Evolutionary conservation across 163 green algal genomes (phyloP).

Genomic region (Chloroidium sp.): DNA sequence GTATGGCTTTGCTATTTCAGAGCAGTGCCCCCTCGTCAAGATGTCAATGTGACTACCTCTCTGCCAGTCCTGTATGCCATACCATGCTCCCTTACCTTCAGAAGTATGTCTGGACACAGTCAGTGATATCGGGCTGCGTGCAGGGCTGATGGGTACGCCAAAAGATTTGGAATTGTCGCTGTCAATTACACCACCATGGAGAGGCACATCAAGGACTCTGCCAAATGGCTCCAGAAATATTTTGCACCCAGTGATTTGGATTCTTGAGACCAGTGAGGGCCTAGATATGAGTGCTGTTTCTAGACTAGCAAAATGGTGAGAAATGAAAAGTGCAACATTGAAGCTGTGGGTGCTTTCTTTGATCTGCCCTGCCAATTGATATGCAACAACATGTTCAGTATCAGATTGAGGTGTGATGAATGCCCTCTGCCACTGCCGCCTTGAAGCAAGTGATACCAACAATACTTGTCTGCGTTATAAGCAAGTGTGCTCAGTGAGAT

Average conservation of each 20-base stretch:
- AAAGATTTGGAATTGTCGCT: conserved; percentile 50
- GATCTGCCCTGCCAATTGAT: conserved; percentile 22
- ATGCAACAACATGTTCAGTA: too few species aligned
- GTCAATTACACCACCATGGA: conserved; percentile 27
- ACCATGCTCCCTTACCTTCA: too few species aligned
- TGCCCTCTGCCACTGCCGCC: too few species aligned
- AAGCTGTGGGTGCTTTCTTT: too few species aligned
- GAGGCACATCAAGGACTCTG: conserved; percentile 10
- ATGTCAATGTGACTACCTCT: background rate
- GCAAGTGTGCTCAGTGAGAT: too few species aligned
- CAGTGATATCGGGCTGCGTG: background rate
- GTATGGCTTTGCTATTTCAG: background rate
- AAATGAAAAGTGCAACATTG: too few species aligned
- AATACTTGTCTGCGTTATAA: too few species aligned
- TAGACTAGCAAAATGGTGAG: too few species aligned
- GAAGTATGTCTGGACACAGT: background rate
- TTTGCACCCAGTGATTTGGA: background rate
- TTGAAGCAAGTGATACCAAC: too few species aligned
- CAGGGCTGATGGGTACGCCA: conserved; percentile 44
- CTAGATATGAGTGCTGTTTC: too few species aligned
- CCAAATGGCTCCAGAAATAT: background rate
- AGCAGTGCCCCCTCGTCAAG: background rate
- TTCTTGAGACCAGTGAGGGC: too few species aligned
- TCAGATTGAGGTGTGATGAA: too few species aligned
- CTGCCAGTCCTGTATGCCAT: conserved; percentile 18